phyloP scores from a whole-genome alignment of 2,329 filamentous ascomycete genomes.

The Colletotrichum neosansevieriae region DNA sequence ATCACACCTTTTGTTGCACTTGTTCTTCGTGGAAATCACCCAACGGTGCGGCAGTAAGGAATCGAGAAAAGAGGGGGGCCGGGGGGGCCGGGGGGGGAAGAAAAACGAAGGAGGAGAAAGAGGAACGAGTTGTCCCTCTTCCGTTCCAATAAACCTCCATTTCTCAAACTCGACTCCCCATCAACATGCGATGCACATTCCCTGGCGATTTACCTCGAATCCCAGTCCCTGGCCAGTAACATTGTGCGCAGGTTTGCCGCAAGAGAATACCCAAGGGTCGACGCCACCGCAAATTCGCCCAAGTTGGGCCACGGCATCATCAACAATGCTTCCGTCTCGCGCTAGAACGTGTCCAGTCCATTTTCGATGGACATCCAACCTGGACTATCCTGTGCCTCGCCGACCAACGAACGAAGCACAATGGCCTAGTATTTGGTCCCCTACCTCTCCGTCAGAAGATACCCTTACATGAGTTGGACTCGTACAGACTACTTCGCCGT shows the following conservation, averaged over 20 bases:
- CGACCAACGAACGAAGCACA: background rate
- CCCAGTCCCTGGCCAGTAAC: constrained; percentile 13
- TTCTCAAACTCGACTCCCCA: background rate
- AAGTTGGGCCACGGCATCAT: constrained; percentile 1
- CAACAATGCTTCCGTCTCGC: constrained; percentile 5
- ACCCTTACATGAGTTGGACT: too few species aligned
- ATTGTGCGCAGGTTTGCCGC: background rate
- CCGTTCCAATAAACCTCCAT: background rate
- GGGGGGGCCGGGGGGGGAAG: too few species aligned
- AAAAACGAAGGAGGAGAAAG: background rate
- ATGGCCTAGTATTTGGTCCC: background rate
- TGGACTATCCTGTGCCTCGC: background rate
- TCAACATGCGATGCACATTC: constrained; percentile 12
- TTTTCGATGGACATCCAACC: background rate
- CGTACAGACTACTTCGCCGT: too few species aligned
- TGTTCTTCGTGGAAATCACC: too few species aligned
- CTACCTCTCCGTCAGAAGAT: too few species aligned
- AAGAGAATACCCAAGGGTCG: background rate
- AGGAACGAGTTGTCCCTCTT: background rate
- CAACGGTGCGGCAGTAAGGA: background rate
- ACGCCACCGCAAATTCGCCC: background rate
- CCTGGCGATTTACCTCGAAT: background rate
- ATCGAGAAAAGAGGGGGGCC: too few species aligned
- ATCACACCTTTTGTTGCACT: too few species aligned
- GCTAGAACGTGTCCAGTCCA: background rate